phyloP scores from a whole-genome alignment of 495 filamentous ascomycete genomes.

The Haplographium delicatum region DNA sequence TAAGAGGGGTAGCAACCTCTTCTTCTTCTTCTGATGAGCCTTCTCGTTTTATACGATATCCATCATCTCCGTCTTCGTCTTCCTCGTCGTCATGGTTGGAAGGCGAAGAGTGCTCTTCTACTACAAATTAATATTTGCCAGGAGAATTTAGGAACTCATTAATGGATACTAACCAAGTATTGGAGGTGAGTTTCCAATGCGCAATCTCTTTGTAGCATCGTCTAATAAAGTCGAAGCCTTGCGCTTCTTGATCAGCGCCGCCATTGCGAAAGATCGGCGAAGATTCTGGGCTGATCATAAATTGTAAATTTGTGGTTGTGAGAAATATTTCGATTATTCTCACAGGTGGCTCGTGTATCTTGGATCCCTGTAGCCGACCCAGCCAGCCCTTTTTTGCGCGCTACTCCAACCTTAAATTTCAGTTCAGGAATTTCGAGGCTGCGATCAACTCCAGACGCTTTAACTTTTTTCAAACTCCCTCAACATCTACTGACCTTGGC shows the following conservation, averaged over 20 bases:
- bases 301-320: too few species aligned
- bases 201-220: conserved; percentile 8
- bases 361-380: too few species aligned
- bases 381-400: too few species aligned
- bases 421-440: neutral
- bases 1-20: conserved; percentile 42
- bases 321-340: too few species aligned
- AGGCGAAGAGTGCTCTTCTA: neutral
- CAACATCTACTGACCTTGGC: too few species aligned
- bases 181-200: conserved; percentile 3
- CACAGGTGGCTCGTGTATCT: too few species aligned
- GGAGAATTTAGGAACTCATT: neutral
- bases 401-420: conserved; percentile 23
- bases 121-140: conserved; percentile 6
- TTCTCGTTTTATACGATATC: conserved; percentile 27
- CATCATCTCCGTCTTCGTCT: conserved; percentile 14
- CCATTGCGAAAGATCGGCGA: conserved; percentile 7
- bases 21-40: conserved; percentile 39
- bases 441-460: neutral
- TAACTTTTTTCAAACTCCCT: conserved; percentile 16
- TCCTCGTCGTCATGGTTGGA: too few species aligned
- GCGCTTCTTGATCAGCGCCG: conserved; percentile 13
- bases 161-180: neutral
- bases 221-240: conserved; percentile 8
- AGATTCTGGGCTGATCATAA: too few species aligned